Evolutionary conservation across 1,284 basidiomycete genomes (phyloP).

Genomic region (Ganoderma multipileum): DNA sequence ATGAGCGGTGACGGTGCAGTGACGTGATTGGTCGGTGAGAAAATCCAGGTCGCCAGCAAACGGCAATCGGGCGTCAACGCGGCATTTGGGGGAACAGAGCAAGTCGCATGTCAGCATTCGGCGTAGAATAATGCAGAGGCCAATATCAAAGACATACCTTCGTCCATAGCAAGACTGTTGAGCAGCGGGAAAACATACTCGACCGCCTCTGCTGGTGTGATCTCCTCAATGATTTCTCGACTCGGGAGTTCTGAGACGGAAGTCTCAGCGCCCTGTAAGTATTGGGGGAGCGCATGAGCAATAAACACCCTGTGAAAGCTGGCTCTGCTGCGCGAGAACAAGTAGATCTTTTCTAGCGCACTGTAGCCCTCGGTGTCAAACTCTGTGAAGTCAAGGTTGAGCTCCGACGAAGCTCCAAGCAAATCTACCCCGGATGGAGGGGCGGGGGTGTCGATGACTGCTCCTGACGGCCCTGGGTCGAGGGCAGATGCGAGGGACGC

Average conservation of each 20-base stretch:
- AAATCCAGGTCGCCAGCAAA: conserved; percentile 18
- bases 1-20: conserved; percentile 19
- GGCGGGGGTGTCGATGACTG: conserved; percentile 13
- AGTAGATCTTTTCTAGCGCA: conserved; percentile 92
- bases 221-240: conserved; percentile 51
- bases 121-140: conserved; percentile 18
- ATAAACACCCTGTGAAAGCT: conserved; percentile 89
- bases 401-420: conserved; percentile 22
- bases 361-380: conserved; percentile 81
- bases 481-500: conserved; percentile 5
- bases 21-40: conserved; percentile 26
- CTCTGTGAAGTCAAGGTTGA: conserved; percentile 40
- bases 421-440: conserved; percentile 24
- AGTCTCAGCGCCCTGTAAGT: conserved; percentile 32
- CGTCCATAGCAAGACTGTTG: conserved; percentile 87
- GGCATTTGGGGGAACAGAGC: conserved; percentile 11
- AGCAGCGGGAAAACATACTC: conserved; percentile 95
- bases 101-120: conserved; percentile 21
- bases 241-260: conserved; percentile 55
- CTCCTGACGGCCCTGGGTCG: conserved; percentile 9
- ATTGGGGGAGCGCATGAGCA: conserved; percentile 71
- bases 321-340: conserved; percentile 88
- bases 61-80: conserved; percentile 20
- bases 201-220: conserved; percentile 88
- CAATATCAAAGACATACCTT: conserved; percentile 59